Conservation (phyloP, 2,329 filamentous ascomycete genomes). For the Alternaria tenuissima region DNA sequence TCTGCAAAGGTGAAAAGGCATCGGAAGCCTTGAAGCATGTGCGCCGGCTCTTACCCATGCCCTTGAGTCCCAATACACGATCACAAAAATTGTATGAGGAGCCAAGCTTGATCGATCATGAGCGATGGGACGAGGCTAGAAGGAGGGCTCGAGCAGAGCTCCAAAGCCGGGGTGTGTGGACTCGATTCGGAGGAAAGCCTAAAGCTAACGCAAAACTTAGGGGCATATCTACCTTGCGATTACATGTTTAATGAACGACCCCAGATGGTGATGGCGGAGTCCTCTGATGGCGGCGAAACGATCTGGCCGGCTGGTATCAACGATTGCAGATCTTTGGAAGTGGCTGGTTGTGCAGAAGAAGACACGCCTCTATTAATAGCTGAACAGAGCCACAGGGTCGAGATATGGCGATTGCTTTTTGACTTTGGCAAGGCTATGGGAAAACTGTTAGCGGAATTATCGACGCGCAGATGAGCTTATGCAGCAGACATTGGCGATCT, state of each 20-base stretch:
- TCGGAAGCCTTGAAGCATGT: not conserved
- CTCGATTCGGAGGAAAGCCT: not conserved
- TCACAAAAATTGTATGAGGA: not conserved
- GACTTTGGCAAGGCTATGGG: not conserved
- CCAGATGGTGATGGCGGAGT: not conserved
- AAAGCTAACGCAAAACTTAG: not conserved
- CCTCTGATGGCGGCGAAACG: not conserved
- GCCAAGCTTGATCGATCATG: constrained; percentile 17
- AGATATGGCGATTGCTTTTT: not conserved
- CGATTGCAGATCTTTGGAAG: not conserved
- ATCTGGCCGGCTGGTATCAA: not conserved
- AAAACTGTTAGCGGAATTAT: not conserved
- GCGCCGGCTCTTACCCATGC: not conserved
- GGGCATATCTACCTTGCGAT: not conserved
- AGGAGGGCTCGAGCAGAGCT: not conserved
- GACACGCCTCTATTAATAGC: not conserved
- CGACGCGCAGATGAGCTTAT: not conserved
- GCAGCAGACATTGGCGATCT: fast-evolving
- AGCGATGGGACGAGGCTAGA: constrained; percentile 14
- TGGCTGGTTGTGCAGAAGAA: not conserved
- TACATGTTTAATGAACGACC: constrained; percentile 1
- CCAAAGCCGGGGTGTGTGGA: constrained; percentile 6
- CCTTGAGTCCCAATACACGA: not conserved
- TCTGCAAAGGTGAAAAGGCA: not conserved
- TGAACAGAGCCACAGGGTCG: not conserved